Evolutionary conservation across 1,284 basidiomycete genomes (phyloP), one percentile per base, ranked within the genome.

Genomic region (Ceratobasidium sp.): DNA sequence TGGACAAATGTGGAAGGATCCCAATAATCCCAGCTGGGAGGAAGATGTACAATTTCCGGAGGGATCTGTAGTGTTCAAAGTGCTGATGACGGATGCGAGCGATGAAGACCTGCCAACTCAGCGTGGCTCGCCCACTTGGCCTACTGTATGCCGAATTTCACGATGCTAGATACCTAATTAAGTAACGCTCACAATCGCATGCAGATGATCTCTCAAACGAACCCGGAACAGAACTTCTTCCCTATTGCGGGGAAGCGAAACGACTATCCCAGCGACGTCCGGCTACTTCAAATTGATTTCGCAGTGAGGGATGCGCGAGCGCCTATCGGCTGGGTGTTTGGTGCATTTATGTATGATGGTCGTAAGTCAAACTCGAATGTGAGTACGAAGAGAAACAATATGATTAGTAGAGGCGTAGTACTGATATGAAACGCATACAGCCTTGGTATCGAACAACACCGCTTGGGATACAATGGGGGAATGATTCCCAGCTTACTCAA

Each of bases 251-350:
- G 56, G 26, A 67, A 48, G n/a, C 77, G 77, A 7, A 70, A 77
- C 17, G 67, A 64, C 17, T 59, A 33, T 46, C 28, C 77, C 9
- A 77, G 57, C 28, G 42, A 77, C 20, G 67, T 77, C 20, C 77
- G 67, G 12, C 33, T 77, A 33, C 67, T 77, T 40, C 77, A 77
- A 54, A 69, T 77, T 15, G 77, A 77, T 50, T 77, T 61, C 44
- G 77, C 77, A 6, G 67, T 69, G 10, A 61, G 67, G 17, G 77
- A 77, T 54, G 56, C 44, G 7, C 77, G 77, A 33, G 28, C 77
- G 28, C 77, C 77, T n/a, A 64, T 77, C 56, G 67, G 77, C 9
- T 77, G 77, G 77, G 77, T 77, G 15, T 77, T 77, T 54, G 77
- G 77, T 50, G 69, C 67, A 12, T 77, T 77, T 42, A 77, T 77